Evolutionary conservation across 176 grass and related monocot species (phyloP), one percentile per base, ranked within the genome.

Genomic region (Musa itinerans): DNA sequence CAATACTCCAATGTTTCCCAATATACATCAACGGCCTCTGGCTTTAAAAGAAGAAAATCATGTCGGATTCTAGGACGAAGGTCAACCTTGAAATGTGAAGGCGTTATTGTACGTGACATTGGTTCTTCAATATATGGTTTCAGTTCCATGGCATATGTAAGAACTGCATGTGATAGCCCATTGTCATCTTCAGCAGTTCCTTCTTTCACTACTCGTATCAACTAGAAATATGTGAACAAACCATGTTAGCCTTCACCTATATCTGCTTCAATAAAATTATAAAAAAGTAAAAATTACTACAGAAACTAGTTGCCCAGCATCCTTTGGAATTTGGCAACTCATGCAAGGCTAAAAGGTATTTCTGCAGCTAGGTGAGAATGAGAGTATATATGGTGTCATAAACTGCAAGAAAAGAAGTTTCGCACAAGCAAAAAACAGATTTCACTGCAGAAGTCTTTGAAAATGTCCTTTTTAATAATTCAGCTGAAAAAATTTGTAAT

Each of bases 1-100:
- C 90, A 98, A 81, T 89, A 98, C 65, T 98, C 94, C 63, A 98
- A 79, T 68, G 88, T 98, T 90, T 93, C 87, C 94, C 94, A 98
- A 77, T 98, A 98, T 65, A 73, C 84, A 91, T 91, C 86, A 66
- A 98, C 88, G 52, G 81, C 85, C 49, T 86, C 90, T 52, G 85
- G 69, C 64, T 87, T 93, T 72, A 81, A 84, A 80, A 98, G 86
- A 67, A 86, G 80, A 87, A 98, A 98, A 80, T 98, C 94, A 85
- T 98, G 94, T 65, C 90, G 85, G 65, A 91, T 82, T 68, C 81
- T 89, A 62, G 84, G 78, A 29, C 53, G 77, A 74, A 72, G 72
- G 72, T 79, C 85, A 54, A 50, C 22, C 74, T 77, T 84, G 64
- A 81, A 67, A 50, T 84, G 76, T 10, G 86, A 84, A 62, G 89